A percentile compares a stretch with the other conserved stretches of the same genome.
Evolutionary conservation across 208 protist species (phyloP).

Genomic region (Trypanosoma lewisi): DNA sequence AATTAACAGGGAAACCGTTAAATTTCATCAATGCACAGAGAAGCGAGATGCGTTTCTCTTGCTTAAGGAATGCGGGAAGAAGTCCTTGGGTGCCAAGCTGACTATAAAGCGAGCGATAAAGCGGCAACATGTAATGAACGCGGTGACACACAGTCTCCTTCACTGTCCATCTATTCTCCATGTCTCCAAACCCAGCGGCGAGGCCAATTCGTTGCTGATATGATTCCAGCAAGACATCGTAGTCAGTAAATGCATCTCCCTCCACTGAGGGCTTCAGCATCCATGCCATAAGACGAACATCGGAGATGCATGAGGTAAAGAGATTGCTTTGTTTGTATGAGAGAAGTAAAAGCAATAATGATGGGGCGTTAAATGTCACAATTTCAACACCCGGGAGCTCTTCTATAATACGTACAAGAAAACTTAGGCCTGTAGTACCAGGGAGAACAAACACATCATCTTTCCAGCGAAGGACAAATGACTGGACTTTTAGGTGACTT

Average conservation of each 20-base stretch:
- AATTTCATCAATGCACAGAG: conserved; percentile 74
- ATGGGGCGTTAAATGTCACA: conserved; percentile 85
- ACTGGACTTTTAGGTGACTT: conserved; percentile 41
- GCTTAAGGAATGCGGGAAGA: conserved; percentile 79
- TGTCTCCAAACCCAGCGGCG: conserved; percentile 7
- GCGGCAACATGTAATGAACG: conserved; percentile 69
- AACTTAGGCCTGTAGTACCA: conserved; percentile 32
- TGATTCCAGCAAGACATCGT: conserved; percentile 23
- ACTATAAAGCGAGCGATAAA: conserved; percentile 81
- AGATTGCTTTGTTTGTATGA: conserved; percentile 42
- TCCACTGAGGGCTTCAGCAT: conserved; percentile 40
- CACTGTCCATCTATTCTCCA: conserved; percentile 2
- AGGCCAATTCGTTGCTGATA: conserved; percentile 26
- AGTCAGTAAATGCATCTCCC: conserved; percentile 26
- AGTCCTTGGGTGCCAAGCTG: conserved; percentile 71
- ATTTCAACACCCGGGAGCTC: conserved; percentile 82
- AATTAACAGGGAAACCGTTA: conserved; percentile 64
- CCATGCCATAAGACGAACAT: conserved; percentile 86
- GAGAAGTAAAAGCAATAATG: conserved; percentile 60
- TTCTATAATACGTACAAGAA: conserved; percentile 59
- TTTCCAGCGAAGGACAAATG: conserved; percentile 67
- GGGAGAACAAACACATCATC: conserved; percentile 65
- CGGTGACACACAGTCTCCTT: conserved; percentile 50
- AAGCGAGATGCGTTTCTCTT: conserved; percentile 81
- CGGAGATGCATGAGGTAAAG: conserved; percentile 70